Base-by-base conservation (phyloP, 163 green algal species). In the Chlamydomonas reinhardtii region DNA sequence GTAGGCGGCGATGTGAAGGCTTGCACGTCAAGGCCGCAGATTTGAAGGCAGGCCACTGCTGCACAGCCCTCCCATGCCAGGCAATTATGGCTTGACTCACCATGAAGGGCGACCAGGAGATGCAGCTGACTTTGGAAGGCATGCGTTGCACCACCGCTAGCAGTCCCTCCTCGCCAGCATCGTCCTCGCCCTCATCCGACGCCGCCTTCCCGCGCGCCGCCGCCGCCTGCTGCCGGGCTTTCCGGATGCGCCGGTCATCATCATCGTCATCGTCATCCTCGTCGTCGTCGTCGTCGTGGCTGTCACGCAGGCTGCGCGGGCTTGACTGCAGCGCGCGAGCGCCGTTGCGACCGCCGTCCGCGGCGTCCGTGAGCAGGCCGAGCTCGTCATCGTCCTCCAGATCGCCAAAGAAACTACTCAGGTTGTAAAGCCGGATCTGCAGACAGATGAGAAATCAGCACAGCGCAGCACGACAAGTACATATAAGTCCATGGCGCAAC, bases 111-210 rank as follows among this genome's bases (percentile, higher is more conserved):
- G 91, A 92, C 94, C 94, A 96, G 0, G 92, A 87, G 19, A 96
- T 84, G 75, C 88, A 92, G 84, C 90, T 95, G 70, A 96, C 81
- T 79, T 96, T 96, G 80, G 90, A 94, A 17, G 92, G 88, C 76
- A 95, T 88, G 5, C 92, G 85, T 22, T 96, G 92, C 59, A 93
- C 73, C 29, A 64, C 88, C 2, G 93, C 73, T n/a, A 87, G 61
- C 22, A 66, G 69, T 34, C 43, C 62, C 35, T 29, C 48, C 48
- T 19, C 39, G 39, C 39, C 39, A 8, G 39, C 48, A 9, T 56
- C 48, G 11, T 56, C 48, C 48, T 56, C 48, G 48, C 48, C 9
- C 48, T 17, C 48, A 17, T 56, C 48, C 48, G 1, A 2, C 43
- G 76, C 52, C 37, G 29, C 64, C 22, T 27, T 22, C 1, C 22